These are phyloP conservation scores for Fusarium acutatum DNA, from an alignment of 2,329 filamentous ascomycete genomes.

Conservation along the genomic window DNA sequence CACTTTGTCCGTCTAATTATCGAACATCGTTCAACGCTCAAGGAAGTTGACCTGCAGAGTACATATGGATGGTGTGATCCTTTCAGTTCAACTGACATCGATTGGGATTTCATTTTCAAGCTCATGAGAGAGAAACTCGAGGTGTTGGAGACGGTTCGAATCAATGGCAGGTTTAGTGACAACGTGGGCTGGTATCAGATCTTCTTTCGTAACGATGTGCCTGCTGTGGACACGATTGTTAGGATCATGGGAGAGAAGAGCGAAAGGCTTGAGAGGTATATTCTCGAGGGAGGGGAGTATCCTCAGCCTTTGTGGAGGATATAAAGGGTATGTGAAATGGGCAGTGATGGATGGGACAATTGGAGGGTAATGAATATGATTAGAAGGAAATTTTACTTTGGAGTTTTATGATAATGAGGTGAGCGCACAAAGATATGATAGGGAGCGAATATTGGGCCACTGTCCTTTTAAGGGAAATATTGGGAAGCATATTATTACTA, in stretches of 20 bases:
- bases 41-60: constrained; percentile 8
- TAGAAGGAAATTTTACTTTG: background rate
- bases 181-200: constrained; percentile 24
- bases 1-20: constrained; percentile 25
- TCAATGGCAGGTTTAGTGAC: constrained; percentile 19
- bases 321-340: background rate
- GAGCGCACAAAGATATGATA: background rate
- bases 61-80: constrained; percentile 15
- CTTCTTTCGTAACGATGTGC: constrained; percentile 1
- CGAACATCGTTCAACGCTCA: constrained; percentile 23
- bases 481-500: background rate
- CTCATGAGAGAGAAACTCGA: constrained; percentile 12
- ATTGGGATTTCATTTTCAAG: constrained; percentile 31
- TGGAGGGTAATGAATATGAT: background rate
- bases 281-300: constrained; percentile 31
- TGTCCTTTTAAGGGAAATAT: background rate
- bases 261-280: constrained; percentile 18
- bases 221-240: background rate
- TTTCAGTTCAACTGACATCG: background rate
- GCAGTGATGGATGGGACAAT: background rate
- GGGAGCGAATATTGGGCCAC: background rate
- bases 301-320: constrained; percentile 19
- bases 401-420: background rate
- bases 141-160: constrained; percentile 4
- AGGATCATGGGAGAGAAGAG: constrained; percentile 1